Conservation (phyloP, 2,329 filamentous ascomycete species). For the Anthostomella pinea region DNA sequence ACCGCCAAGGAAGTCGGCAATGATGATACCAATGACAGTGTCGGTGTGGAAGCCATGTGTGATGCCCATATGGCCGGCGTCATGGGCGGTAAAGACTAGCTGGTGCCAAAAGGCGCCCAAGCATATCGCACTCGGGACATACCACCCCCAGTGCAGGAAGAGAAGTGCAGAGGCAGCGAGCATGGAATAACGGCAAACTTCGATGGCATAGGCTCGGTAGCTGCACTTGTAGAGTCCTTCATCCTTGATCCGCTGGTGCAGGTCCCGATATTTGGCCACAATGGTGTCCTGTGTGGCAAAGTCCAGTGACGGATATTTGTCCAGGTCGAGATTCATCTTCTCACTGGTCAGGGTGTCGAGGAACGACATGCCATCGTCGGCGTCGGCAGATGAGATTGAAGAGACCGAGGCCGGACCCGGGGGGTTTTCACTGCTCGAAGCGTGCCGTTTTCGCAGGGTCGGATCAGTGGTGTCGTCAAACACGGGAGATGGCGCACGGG, state of each 20-base stretch:
- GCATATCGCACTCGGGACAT: constrained; percentile 66
- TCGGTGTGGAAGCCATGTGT: constrained; percentile 86
- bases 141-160: constrained; percentile 64
- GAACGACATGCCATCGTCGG: constrained; percentile 58
- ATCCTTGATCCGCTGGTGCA: constrained; percentile 68
- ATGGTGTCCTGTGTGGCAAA: constrained; percentile 70
- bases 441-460: constrained; percentile 31
- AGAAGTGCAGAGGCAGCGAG: constrained; percentile 62
- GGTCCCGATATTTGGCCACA: constrained; percentile 73
- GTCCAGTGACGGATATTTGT: constrained; percentile 80
- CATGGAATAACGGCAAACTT: constrained; percentile 67
- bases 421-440: constrained; percentile 13
- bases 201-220: constrained; percentile 74
- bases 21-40: constrained; percentile 80
- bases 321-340: constrained; percentile 71
- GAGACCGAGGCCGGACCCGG: constrained; percentile 51
- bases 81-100: constrained; percentile 88
- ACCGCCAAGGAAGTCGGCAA: constrained; percentile 86
- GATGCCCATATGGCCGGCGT: constrained; percentile 96
- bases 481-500: constrained; percentile 48
- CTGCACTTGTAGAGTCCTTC: constrained; percentile 83
- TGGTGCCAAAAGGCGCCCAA: constrained; percentile 92
- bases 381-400: constrained; percentile 53
- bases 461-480: constrained; percentile 47
- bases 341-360: constrained; percentile 71